Percentiles rank a stretch among this genome's conserved stretches.
These are phyloP conservation scores for Hansenula sp. DNA, from an alignment of 1,139 yeast genomes.

Conservation along the genomic window DNA sequence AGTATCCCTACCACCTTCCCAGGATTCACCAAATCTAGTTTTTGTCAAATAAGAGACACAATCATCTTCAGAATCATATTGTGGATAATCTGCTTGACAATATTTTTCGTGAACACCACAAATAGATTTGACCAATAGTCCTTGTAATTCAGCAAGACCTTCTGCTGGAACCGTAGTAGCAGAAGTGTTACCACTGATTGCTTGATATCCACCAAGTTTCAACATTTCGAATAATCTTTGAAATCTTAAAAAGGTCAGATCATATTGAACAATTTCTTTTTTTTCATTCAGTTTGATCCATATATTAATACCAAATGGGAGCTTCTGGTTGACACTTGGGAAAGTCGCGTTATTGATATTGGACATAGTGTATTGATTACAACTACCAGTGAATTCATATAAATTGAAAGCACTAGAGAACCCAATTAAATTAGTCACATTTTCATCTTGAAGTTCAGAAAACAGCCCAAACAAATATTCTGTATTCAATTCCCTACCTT, in stretches of 20 bases:
- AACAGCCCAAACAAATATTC: constrained; percentile 23
- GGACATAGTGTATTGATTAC: constrained; percentile 11
- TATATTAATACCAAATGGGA: constrained; percentile 17
- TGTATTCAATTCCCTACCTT: constrained; percentile 21
- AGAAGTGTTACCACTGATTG: not conserved
- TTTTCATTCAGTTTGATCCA: constrained; percentile 12
- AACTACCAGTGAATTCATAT: constrained; percentile 10
- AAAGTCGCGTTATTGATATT: constrained; percentile 11
- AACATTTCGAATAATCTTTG: constrained; percentile 8
- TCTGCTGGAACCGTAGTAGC: not conserved
- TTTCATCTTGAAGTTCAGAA: constrained; percentile 6
- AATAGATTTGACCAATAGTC: constrained; percentile 12
- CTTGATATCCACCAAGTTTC: constrained; percentile 4
- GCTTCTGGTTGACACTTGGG: constrained; percentile 3
- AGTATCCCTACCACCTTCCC: constrained; percentile 24
- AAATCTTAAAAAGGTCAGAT: constrained; percentile 10
- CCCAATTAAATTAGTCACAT: constrained; percentile 13
- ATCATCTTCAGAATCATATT: constrained; percentile 10
- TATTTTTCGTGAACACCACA: constrained; percentile 15
- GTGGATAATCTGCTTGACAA: constrained; percentile 13
- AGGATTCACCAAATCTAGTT: constrained; percentile 16
- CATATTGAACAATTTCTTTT: constrained; percentile 10
- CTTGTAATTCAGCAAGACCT: not conserved
- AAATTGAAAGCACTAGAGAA: constrained; percentile 11
- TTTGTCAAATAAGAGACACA: constrained; percentile 11